phyloP scores from a whole-genome alignment of 139 green algal genomes.

The Chlorella sp. region DNA sequence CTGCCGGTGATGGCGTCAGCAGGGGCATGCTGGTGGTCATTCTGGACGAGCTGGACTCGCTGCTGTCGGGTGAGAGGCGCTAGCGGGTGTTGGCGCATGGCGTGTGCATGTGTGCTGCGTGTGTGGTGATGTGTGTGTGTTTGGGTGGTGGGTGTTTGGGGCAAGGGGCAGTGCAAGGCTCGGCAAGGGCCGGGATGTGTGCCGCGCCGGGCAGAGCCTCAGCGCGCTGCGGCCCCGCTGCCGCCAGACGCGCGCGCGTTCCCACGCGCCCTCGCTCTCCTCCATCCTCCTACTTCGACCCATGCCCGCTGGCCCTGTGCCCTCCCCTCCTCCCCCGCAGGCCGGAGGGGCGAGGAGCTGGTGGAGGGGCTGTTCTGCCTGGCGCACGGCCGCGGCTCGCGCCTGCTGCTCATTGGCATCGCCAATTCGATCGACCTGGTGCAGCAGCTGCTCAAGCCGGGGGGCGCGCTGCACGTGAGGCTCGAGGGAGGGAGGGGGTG shows the following conservation, averaged over 20 bases:
- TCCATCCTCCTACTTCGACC: neutral
- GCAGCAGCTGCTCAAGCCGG: constrained; percentile 37
- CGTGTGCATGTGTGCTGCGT: neutral
- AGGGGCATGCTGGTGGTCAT: constrained; percentile 57
- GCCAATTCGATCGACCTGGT: constrained; percentile 64
- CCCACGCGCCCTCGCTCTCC: too few relatives aligned
- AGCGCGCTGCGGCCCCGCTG: too few relatives aligned
- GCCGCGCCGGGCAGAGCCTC: too few relatives aligned
- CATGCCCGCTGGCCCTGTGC: neutral
- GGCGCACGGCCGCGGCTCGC: constrained; percentile 33
- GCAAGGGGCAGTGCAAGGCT: too few relatives aligned
- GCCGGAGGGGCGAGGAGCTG: constrained; percentile 22
- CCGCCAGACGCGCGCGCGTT: too few relatives aligned
- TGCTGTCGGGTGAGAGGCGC: constrained; percentile 29
- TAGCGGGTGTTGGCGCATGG: constrained; percentile 8
- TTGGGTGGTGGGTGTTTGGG: too few relatives aligned
- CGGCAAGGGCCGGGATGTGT: too few relatives aligned
- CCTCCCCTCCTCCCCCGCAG: neutral
- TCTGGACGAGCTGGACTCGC: constrained; percentile 63
- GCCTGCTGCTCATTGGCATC: constrained; percentile 60
- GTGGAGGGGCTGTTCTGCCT: constrained; percentile 34
- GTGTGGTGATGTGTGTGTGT: neutral
- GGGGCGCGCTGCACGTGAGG: constrained; percentile 27
- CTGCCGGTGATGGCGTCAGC: neutral
- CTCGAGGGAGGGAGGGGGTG: too few relatives aligned